Evolutionary conservation across 352 stramenopile species (phyloP).

Genomic region (Lagenidium giganteum): DNA sequence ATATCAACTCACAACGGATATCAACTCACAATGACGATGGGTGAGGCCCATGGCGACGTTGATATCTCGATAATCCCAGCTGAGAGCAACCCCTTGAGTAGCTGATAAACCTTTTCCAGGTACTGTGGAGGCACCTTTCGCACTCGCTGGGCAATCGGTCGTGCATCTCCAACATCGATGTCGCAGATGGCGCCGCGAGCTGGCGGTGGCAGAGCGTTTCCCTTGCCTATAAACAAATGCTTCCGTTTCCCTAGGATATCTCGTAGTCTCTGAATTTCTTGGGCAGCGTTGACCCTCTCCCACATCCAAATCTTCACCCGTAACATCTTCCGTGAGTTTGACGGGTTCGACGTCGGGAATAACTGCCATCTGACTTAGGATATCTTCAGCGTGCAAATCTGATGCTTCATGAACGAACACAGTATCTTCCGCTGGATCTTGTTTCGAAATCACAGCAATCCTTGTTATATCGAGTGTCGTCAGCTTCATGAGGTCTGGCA

Average conservation of each 20-base stretch:
- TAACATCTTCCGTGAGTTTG: conserved; percentile 4
- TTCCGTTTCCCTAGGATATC: neutral
- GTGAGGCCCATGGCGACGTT: conserved; percentile 8
- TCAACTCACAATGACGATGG: conserved; percentile 11
- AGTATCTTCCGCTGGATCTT: too few species aligned
- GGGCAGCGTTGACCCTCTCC: neutral
- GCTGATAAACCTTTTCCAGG: conserved; percentile 2
- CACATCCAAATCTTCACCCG: conserved; percentile 8
- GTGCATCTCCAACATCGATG: conserved; percentile 5
- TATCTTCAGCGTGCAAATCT: conserved; percentile 1
- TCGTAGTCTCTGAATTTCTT: conserved; percentile 3
- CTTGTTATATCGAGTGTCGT: too few species aligned
- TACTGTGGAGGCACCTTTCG: conserved; percentile 1
- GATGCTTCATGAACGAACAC: neutral
- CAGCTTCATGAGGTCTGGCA: too few species aligned
- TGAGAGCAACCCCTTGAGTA: conserved; percentile 7
- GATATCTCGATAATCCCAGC: conserved; percentile 1
- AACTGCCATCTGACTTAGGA: neutral
- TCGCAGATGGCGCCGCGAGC: conserved; percentile 1
- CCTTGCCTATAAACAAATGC: conserved; percentile 8
- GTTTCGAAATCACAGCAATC: too few species aligned
- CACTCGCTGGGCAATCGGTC: neutral
- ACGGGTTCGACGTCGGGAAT: too few species aligned
- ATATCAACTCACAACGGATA: conserved; percentile 13
- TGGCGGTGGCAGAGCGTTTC: neutral